Evolutionary conservation across 208 protist species (phyloP), one percentile per base, ranked within the genome.

Genomic region (Lotmaria passim): DNA sequence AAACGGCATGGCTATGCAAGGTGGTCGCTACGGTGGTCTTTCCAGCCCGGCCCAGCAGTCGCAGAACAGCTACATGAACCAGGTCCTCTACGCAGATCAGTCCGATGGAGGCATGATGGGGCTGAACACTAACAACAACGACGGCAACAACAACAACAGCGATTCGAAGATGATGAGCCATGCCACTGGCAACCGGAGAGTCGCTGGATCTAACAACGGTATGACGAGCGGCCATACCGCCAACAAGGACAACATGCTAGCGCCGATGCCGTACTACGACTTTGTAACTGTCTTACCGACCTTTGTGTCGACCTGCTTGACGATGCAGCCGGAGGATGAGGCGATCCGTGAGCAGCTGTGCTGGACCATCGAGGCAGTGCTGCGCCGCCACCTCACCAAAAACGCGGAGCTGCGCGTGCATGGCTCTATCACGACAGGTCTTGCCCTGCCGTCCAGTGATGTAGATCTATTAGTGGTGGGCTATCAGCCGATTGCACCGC

Each of bases 381-480:
- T 81, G 11, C 79, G 73, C 7, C 60, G 66, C 24, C 23, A 55
- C 12, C 51, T 90, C 52, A 68, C n/a, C 14, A 77, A 77, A 17
- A 34, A 61, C 3, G 78, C 78, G 10, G 82, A 90, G 41, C 56
- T 92, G 28, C 84, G 81, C 31, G 86, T 96, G 38, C 87, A 96
- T 61, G 90, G 90, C 48, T 89, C 81, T 47, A 79, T 96, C 38
- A 89, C 84, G 5, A 93, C 88, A 0, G 86, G 84, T 4, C 84
- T 96, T 41, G 87, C 87, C 4, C 86, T 96, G 12, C 55, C 78
- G 17, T 90, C 80, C 11, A 93, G 87, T 52, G 90, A 96, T 47
- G 86, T 96, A 68, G 90, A 96, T 64, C 55, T 96, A n/a, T 78
- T 93, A 30, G 82, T 90, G 26, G 79, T 83, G 0, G 74, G 75